phyloP scores from a whole-genome alignment of 305 asterid species.

The Fraxinus baroniana region DNA sequence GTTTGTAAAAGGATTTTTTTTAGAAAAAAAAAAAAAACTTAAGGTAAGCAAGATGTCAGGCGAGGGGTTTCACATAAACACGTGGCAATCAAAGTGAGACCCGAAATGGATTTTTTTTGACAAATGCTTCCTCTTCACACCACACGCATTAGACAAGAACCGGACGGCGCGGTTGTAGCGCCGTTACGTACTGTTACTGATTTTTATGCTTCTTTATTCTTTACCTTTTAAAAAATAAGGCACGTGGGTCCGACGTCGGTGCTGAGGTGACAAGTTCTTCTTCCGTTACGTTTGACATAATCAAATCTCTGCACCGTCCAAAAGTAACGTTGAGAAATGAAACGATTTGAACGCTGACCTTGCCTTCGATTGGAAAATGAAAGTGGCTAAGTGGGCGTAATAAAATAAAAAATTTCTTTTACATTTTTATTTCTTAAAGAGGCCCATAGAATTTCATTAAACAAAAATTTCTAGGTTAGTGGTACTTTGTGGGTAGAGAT shows the following conservation, averaged over 20 bases:
- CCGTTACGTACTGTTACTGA: constrained; percentile 60
- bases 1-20: no score
- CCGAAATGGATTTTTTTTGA: constrained; percentile 19
- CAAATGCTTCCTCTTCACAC: constrained; percentile 49
- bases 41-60: constrained; percentile 25
- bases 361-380: background rate
- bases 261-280: constrained; percentile 27
- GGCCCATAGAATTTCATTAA: background rate
- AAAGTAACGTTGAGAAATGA: no score
- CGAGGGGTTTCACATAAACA: constrained; percentile 18
- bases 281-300: constrained; percentile 29
- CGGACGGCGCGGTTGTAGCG: constrained; percentile 66
- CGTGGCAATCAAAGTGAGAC: constrained; percentile 38
- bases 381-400: background rate
- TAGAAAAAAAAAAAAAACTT: no score
- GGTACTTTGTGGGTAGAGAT: background rate
- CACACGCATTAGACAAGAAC: constrained; percentile 54
- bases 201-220: constrained; percentile 3
- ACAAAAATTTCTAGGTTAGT: background rate
- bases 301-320: no score
- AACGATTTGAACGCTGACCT: constrained; percentile 38
- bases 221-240: background rate
- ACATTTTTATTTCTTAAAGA: background rate
- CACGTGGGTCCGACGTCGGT: background rate
- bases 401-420: background rate